Evolutionary conservation across 768 basidiomycete species (phyloP), one percentile per base, ranked within the genome.

Genomic region (Steccherinum ochraceum): DNA sequence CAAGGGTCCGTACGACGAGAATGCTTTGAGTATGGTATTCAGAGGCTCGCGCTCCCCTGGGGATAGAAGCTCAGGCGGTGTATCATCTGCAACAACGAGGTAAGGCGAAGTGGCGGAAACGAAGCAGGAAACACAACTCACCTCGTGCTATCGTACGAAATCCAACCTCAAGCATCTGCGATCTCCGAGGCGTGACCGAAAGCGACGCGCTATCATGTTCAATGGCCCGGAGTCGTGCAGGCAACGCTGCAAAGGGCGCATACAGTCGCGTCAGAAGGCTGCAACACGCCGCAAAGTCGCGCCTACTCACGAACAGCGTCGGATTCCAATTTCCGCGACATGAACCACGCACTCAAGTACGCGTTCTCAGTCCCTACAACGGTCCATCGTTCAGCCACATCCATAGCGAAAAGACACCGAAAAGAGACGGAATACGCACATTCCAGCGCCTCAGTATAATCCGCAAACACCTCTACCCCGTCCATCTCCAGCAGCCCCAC

Each of bases 321-420:
- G 2, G 66, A 70, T 61, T 87, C 82, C 19, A 75, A 64, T 59
- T 84, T 84, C 61, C 81, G 80, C 0, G 80, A 77, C 52, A 73
- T 71, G 56, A 87, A 86, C 87, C 86, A 89, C 5, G 87, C 84
- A 48, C 78, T 79, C 54, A 97, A 62, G 68, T 96, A 96, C 0
- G 81, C 87, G 67, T 97, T 97, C 69, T 97, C 93, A 0, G 91
- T 94, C 93, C 93, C 89, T 90, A 45, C 78, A 16, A 21, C 41
- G n/a, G n/a, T n/a, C n/a, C n/a, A n/a, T n/a, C n/a, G n/a, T n/a
- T n/a, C n/a, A n/a, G n/a, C n/a, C 24, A n/a, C 12, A 21, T 48
- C 24, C 49, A 21, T 5, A 23, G 46, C 49, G 30, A 35, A 7
- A 46, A 41, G 56, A 26, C 26, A 20, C 23, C 45, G 10, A 43